Conservation (phyloP, 495 filamentous ascomycete species). For the Penicillium egyptiacum region DNA sequence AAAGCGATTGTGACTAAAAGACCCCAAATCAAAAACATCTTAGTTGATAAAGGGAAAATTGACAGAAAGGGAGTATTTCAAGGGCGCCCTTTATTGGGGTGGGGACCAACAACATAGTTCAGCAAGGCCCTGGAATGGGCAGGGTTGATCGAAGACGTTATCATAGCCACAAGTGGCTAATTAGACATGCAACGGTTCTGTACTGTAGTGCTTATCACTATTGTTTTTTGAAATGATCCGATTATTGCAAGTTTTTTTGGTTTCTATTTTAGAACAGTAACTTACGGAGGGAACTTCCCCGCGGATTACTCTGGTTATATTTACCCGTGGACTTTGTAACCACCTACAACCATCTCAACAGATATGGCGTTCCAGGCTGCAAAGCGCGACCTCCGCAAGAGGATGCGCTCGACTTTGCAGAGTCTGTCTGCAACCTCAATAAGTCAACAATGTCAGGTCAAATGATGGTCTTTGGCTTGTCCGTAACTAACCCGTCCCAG, state of each 20-base stretch:
- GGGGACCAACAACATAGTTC: slow-evolving; percentile 16
- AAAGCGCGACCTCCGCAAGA: slow-evolving; percentile 71
- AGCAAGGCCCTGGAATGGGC: neutral
- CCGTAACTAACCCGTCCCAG: slow-evolving; percentile 42
- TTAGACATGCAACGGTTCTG: neutral
- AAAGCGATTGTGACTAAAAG: slow-evolving; percentile 33
- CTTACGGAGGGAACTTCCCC: neutral
- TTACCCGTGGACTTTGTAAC: neutral
- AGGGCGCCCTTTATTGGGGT: slow-evolving; percentile 16
- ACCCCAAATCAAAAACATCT: slow-evolving; percentile 28
- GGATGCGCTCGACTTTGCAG: slow-evolving; percentile 64
- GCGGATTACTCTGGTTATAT: neutral
- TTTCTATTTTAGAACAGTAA: no score
- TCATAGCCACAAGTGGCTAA: no score
- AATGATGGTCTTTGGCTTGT: neutral
- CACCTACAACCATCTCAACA: slow-evolving; percentile 7
- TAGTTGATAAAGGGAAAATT: slow-evolving; percentile 11
- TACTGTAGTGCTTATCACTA: slow-evolving; percentile 7
- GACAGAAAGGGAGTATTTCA: slow-evolving; percentile 19
- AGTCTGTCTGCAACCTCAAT: slow-evolving; percentile 58
- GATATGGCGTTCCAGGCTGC: slow-evolving; percentile 58
- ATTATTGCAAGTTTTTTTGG: no score
- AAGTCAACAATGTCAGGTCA: slow-evolving; percentile 61
- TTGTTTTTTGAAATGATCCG: neutral
- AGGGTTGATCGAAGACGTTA: neutral